Percentiles rank a stretch among this genome's conserved stretches.
phyloP scores from a whole-genome alignment of 768 basidiomycete genomes.

The Neoboletus subvelutipes region DNA sequence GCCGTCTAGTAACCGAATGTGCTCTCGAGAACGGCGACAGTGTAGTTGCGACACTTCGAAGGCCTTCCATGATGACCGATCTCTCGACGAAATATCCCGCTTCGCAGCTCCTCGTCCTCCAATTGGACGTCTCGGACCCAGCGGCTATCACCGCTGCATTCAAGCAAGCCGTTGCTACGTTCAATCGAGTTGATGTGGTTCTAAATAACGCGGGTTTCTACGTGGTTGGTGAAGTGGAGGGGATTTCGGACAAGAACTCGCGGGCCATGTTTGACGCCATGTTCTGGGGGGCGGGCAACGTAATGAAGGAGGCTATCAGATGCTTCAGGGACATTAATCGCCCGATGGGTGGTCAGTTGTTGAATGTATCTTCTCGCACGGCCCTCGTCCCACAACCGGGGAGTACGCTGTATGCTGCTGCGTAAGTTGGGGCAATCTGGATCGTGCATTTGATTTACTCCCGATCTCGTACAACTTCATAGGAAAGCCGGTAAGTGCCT shows the following conservation, averaged over 20 bases:
- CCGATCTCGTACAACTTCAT: background rate
- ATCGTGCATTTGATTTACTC: background rate
- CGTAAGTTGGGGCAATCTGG: slow-evolving; percentile 19
- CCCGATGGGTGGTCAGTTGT: slow-evolving; percentile 33
- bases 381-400: slow-evolving; percentile 24
- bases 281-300: slow-evolving; percentile 34
- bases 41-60: slow-evolving; percentile 46
- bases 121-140: slow-evolving; percentile 40
- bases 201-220: slow-evolving; percentile 43
- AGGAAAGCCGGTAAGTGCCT: slow-evolving; percentile 22
- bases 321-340: slow-evolving; percentile 39
- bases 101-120: slow-evolving; percentile 38
- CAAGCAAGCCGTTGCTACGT: slow-evolving; percentile 30
- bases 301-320: slow-evolving; percentile 33
- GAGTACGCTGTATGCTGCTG: slow-evolving; percentile 25
- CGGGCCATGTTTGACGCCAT: slow-evolving; percentile 49
- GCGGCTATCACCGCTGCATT: slow-evolving; percentile 39
- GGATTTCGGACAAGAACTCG: slow-evolving; percentile 81
- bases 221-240: slow-evolving; percentile 58
- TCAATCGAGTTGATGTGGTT: slow-evolving; percentile 45
- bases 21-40: slow-evolving; percentile 40
- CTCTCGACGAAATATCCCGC: slow-evolving; percentile 31
- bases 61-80: slow-evolving; percentile 35
- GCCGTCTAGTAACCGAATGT: slow-evolving; percentile 33
- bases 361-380: slow-evolving; percentile 35